Conservation (phyloP, 1,284 basidiomycete genomes). For the Macrocystidia cucumis region DNA sequence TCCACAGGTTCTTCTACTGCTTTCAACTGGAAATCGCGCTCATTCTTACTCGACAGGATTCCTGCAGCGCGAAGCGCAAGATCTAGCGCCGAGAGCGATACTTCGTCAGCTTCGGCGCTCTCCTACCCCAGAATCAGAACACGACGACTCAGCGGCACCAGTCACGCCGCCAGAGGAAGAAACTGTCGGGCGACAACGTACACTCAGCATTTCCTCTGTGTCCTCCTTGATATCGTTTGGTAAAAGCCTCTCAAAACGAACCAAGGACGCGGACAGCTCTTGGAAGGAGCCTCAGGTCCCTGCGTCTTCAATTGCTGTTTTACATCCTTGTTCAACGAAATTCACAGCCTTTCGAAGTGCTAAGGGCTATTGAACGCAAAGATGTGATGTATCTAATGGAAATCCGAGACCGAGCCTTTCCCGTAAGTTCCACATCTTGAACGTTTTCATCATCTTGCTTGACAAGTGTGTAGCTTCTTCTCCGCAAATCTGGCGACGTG, state of each 20-base stretch:
- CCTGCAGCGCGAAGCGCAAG: conserved; percentile 58
- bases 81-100: conserved; percentile 43
- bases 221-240: conserved; percentile 18
- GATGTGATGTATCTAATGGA: conserved; percentile 75
- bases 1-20: conserved; percentile 39
- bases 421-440: conserved; percentile 33
- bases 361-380: conserved; percentile 66
- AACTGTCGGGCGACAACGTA: conserved; percentile 9
- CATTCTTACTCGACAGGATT: conserved; percentile 39
- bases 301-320: conserved; percentile 7
- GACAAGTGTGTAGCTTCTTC: conserved; percentile 42
- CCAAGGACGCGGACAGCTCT: conserved; percentile 8
- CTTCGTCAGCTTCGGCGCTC: conserved; percentile 23
- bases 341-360: conserved; percentile 65
- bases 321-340: conserved; percentile 2
- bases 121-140: conserved; percentile 11
- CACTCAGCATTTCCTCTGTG: conserved; percentile 18
- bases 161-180: conserved; percentile 5
- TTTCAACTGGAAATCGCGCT: conserved; percentile 9
- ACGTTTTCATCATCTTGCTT: neutral
- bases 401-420: conserved; percentile 69
- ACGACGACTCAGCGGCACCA: no score
- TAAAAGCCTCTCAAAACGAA: no score
- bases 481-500: conserved; percentile 65
- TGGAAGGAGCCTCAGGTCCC: conserved; percentile 62